Base-by-base conservation (phyloP, 768 basidiomycete genomes). In the Butyriboletus loyo region DNA sequence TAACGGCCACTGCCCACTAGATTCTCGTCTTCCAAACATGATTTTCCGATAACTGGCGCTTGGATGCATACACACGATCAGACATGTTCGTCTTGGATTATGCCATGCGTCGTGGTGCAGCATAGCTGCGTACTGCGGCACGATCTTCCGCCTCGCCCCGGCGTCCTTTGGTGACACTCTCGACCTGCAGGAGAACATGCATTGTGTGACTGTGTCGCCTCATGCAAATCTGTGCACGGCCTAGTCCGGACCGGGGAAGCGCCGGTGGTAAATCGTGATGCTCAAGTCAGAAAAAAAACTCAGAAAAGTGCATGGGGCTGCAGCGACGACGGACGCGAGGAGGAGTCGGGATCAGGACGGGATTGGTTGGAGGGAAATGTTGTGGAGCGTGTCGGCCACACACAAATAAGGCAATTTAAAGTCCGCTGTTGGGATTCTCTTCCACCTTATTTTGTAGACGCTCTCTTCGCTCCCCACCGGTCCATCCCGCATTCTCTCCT, bases 371-470 rank as follows among this genome's bases (percentile, higher is more conserved):
- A 19, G 7, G 35, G 21, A 38, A 36, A 34, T 34, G 54, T 46
- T 52, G 50, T 48, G 56, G 49, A 71, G 65, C 69, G 69, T 68
- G 69, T 67, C 54, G 60, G 50, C 62, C 60, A 49, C 52, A 46
- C 56, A 36, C 49, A 42, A 52, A 47, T 32, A 47, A 63, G 57
- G 46, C 6, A 59, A 58, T 69, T 69, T 47, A 69, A 69, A 71
- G 67, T 69, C 68, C 68, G 68, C 65, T 40, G 51, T 59, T 61
- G 53, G 50, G 46, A 50, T 55, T 35, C 52, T 54, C 54, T 56
- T 52, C 45, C 59, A 54, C 61, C 63, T 67, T 64, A 49, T 67
- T 68, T 68, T 69, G 50, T 57, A 54, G 54, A 50, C 61, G 60
- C 56, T 55, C 47, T 60, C 69, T 53, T 58, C 39, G 38, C 49